Evolutionary conservation across 1,284 basidiomycete genomes (phyloP).

Genomic region (Boletus chippewaensis): DNA sequence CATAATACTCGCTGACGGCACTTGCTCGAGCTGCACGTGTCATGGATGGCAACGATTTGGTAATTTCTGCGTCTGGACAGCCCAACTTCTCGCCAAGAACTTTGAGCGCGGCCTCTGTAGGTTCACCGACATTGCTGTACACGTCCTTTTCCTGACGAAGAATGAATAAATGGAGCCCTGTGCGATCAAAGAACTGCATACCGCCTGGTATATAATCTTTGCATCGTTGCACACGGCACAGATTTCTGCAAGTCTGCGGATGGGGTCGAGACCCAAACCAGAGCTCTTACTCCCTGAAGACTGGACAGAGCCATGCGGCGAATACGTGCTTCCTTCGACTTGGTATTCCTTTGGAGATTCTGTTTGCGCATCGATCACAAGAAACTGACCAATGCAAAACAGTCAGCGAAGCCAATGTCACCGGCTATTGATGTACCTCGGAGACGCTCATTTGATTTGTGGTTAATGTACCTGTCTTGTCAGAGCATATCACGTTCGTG

Average conservation of each 20-base stretch:
- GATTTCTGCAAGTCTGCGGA: slow-evolving; percentile 83
- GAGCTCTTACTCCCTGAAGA: slow-evolving; percentile 55
- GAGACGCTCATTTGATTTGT: slow-evolving; percentile 96
- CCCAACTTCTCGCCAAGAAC: slow-evolving; percentile 90
- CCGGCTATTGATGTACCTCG: slow-evolving; percentile 43
- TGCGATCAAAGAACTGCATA: slow-evolving; percentile 34
- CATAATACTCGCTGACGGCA: slow-evolving; percentile 81
- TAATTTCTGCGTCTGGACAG: slow-evolving; percentile 47
- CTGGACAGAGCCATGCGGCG: slow-evolving; percentile 71
- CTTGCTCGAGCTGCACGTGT: slow-evolving; percentile 62
- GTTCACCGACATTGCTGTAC: slow-evolving; percentile 89
- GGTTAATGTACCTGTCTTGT: slow-evolving; percentile 94
- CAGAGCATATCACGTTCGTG: slow-evolving; percentile 95
- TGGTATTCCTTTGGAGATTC: slow-evolving; percentile 59
- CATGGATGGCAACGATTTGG: slow-evolving; percentile 53
- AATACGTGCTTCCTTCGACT: slow-evolving; percentile 87
- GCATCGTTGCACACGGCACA: slow-evolving; percentile 90
- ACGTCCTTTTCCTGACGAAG: slow-evolving; percentile 60
- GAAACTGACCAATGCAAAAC: slow-evolving; percentile 47
- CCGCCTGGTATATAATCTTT: slow-evolving; percentile 79
- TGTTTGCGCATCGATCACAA: slow-evolving; percentile 56
- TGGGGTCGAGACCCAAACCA: slow-evolving; percentile 63
- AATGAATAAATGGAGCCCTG: slow-evolving; percentile 9
- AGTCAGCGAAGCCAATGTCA: slow-evolving; percentile 9
- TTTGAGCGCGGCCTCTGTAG: slow-evolving; percentile 92